Evolutionary conservation across 2,329 filamentous ascomycete species (phyloP).

Genomic region (Microdochium bolleyi): DNA sequence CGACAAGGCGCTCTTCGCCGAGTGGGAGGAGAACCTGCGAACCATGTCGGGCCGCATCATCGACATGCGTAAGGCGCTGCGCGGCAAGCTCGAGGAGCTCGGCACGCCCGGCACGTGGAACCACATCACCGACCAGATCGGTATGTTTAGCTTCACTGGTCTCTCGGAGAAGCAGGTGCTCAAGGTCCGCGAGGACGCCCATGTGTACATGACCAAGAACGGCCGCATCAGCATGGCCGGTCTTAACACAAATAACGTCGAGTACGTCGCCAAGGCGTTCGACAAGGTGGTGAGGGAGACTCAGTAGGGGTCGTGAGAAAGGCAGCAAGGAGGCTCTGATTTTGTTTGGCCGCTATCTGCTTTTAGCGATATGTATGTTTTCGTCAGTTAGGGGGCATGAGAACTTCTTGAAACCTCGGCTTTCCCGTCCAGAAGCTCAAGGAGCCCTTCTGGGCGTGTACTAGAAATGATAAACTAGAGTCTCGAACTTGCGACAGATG

Average conservation of each 20-base stretch:
- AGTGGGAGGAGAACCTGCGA: constrained; percentile 87
- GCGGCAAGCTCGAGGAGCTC: constrained; percentile 73
- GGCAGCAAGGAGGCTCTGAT: not conserved
- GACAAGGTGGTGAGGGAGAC: constrained; percentile 68
- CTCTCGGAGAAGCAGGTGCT: constrained; percentile 65
- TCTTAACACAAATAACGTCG: constrained; percentile 85
- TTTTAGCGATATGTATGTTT: too few species aligned
- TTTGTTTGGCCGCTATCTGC: too few species aligned
- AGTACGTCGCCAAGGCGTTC: constrained; percentile 86
- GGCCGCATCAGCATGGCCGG: constrained; percentile 97
- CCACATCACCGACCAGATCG: constrained; percentile 97
- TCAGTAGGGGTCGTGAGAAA: not conserved
- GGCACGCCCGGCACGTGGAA: constrained; percentile 88
- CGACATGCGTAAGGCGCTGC: constrained; percentile 74
- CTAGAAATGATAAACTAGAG: too few species aligned
- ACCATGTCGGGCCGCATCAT: constrained; percentile 97
- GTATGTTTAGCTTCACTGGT: constrained; percentile 97
- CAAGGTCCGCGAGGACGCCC: constrained; percentile 60
- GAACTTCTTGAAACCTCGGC: too few species aligned
- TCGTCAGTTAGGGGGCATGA: too few species aligned
- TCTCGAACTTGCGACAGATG: too few species aligned
- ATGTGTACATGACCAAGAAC: constrained; percentile 95
- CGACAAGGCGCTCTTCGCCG: constrained; percentile 68
- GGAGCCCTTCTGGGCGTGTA: too few species aligned
- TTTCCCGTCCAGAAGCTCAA: too few species aligned